Percentiles rank a stretch among this genome's conserved stretches.
These are phyloP conservation scores for Phytophthora litchii DNA, from an alignment of 352 stramenopile species.

Conservation along the genomic window DNA sequence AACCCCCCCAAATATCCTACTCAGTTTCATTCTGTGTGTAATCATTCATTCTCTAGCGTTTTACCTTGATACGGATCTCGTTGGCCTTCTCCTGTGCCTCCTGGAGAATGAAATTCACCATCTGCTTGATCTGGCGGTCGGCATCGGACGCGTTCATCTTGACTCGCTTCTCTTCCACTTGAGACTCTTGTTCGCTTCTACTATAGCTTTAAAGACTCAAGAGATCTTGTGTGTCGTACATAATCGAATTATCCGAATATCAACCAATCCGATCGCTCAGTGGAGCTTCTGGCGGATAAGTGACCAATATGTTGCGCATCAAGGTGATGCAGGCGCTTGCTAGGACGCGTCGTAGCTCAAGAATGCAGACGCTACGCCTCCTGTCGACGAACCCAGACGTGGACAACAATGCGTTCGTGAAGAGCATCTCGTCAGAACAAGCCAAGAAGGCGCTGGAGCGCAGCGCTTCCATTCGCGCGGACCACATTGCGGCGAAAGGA, in stretches of 20 bases:
- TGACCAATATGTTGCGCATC: constrained; percentile 13
- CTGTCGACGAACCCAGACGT: constrained; percentile 44
- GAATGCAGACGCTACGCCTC: constrained; percentile 19
- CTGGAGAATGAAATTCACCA: constrained; percentile 99
- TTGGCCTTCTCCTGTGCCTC: constrained; percentile 99
- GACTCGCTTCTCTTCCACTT: constrained; percentile 6
- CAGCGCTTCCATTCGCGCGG: constrained; percentile 58
- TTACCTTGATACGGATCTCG: constrained; percentile 97
- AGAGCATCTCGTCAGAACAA: constrained; percentile 57
- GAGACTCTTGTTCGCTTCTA: constrained; percentile 6
- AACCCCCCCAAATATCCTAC: background rate
- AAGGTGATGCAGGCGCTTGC: background rate
- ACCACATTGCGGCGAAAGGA: constrained; percentile 49
- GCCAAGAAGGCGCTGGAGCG: constrained; percentile 55
- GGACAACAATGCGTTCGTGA: constrained; percentile 59
- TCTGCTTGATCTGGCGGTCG: constrained; percentile 94
- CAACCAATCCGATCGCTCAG: constrained; percentile 3
- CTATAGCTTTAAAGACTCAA: constrained; percentile 24
- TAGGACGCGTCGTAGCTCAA: background rate
- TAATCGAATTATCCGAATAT: constrained; percentile 8
- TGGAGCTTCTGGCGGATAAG: background rate
- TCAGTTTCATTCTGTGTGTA: background rate
- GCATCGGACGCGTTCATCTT: constrained; percentile 86
- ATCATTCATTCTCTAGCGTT: background rate
- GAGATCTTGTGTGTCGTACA: constrained; percentile 26